A percentile compares a stretch with the other conserved stretches of the same genome.
Evolutionary conservation across 129 eudicot species (phyloP).

Genomic region (Chrysanthemum makinoi): DNA sequence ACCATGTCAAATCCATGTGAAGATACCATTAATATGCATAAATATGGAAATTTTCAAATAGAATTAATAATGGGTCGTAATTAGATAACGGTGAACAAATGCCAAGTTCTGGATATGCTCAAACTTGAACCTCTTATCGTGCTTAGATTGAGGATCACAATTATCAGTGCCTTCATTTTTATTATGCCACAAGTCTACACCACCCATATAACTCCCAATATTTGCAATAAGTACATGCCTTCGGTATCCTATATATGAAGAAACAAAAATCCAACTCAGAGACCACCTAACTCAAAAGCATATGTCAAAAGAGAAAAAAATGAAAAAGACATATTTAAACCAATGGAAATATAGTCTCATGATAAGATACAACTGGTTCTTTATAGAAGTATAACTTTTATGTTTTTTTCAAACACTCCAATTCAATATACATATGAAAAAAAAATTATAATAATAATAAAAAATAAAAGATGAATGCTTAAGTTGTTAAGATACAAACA

Average conservation of each 20-base stretch:
- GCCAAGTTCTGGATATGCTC: constrained; percentile 87
- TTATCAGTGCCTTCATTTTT: constrained; percentile 72
- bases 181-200: constrained; percentile 90
- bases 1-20: constrained; percentile 54
- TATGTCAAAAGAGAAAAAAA: neutral
- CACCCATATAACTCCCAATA: constrained; percentile 92
- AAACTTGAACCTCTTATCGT: constrained; percentile 79
- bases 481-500: no score
- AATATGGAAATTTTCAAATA: neutral
- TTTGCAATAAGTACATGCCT: constrained; percentile 72
- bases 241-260: constrained; percentile 55
- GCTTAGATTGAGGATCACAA: constrained; percentile 70
- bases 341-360: neutral
- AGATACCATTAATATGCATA: neutral
- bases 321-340: no score
- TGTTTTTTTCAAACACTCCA: no score
- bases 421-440: no score
- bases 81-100: neutral
- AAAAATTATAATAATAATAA: no score
- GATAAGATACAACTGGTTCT: no score
- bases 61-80: neutral
- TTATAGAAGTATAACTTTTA: no score
- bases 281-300: neutral
- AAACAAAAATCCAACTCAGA: neutral
- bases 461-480: no score